Conservation (phyloP, 345 rosid genomes). For the Sonneratia alba region DNA sequence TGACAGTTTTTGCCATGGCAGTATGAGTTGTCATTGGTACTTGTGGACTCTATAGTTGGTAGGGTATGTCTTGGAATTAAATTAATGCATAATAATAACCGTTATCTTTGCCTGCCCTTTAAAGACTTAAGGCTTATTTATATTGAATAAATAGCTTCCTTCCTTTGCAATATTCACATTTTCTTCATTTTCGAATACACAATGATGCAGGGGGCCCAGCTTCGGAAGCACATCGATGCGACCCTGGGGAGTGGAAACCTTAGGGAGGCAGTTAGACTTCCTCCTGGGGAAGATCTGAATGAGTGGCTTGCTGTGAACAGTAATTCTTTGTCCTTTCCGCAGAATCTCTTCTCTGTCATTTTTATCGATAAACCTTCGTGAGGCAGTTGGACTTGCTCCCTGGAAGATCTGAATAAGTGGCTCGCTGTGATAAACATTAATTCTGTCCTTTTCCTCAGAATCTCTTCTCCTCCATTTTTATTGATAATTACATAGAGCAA, state of each 20-base stretch:
- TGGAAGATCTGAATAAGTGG: no score
- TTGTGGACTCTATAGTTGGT: not conserved
- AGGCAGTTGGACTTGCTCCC: no score
- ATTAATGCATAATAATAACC: not conserved
- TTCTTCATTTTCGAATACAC: not conserved
- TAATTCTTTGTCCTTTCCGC: conserved; percentile 19
- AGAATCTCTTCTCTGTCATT: not conserved
- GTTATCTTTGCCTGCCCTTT: not conserved
- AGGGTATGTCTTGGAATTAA: not conserved
- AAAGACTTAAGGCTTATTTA: not conserved
- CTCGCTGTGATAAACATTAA: not conserved
- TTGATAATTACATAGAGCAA: not conserved
- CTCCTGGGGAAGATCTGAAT: conserved; percentile 96
- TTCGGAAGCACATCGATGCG: conserved; percentile 93
- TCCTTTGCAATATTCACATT: not conserved
- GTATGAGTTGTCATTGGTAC: not conserved
- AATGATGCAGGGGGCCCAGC: conserved; percentile 80
- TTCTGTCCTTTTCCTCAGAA: no score
- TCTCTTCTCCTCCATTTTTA: not conserved
- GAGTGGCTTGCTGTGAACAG: conserved; percentile 99
- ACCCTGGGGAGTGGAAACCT: conserved; percentile 95
- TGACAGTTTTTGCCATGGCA: not conserved
- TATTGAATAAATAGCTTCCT: not conserved
- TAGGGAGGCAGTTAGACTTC: conserved; percentile 97
- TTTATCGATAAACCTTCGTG: not conserved